A percentile compares a stretch with the other conserved stretches of the same genome.
These are phyloP conservation scores for Climacium dendroides DNA, from an alignment of 225 moss, liverwort and hornwort species.

Conservation along the genomic window DNA sequence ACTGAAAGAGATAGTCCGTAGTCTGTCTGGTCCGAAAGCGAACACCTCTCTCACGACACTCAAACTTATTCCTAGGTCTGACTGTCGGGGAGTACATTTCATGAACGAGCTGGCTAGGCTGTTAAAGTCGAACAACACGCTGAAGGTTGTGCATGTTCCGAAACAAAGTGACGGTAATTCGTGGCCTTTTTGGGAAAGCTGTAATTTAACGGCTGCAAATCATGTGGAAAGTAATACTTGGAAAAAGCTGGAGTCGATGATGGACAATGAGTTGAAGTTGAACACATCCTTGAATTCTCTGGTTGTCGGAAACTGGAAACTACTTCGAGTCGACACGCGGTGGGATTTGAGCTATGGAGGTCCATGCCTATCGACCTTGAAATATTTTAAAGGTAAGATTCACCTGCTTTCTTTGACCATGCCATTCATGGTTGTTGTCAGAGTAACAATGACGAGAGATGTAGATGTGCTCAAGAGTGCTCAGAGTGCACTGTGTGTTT, in stretches of 20 bases:
- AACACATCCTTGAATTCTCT: neutral
- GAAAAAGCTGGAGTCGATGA: neutral
- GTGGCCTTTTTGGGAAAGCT: neutral
- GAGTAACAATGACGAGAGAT: neutral
- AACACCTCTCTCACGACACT: neutral
- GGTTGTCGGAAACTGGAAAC: conserved; percentile 1
- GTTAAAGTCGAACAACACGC: neutral
- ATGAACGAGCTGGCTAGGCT: neutral
- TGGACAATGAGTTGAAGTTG: neutral
- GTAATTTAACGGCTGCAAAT: neutral
- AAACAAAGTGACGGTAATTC: neutral
- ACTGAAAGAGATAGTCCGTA: neutral
- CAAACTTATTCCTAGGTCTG: neutral
- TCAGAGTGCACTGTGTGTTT: neutral
- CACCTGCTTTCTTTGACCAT: neutral
- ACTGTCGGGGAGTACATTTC: neutral
- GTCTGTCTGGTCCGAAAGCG: neutral
- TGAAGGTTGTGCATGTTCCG: neutral
- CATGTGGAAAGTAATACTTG: neutral
- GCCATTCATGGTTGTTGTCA: neutral
- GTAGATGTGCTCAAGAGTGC: neutral
- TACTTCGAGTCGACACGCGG: neutral
- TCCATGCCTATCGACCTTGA: neutral
- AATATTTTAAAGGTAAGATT: neutral
- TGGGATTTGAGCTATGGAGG: conserved; percentile 2